Conservation (phyloP, 179 eudicot genomes). For the Beta corolliflora region DNA sequence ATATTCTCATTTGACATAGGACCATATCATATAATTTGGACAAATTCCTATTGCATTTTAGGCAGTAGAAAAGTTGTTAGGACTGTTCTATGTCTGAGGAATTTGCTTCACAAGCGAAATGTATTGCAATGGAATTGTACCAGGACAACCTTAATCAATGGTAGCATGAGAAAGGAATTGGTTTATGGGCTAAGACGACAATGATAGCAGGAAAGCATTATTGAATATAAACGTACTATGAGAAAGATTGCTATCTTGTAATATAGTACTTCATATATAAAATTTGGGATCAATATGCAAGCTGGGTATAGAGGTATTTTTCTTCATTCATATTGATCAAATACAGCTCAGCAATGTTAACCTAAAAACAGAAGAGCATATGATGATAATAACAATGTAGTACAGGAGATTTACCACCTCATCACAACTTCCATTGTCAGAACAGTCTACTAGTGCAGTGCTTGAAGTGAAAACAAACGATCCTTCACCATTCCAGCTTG, state of each 20-base stretch:
- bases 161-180: neutral
- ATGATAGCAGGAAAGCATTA: neutral
- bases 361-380: neutral
- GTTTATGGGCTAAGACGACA: neutral
- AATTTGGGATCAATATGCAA: neutral
- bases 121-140: neutral
- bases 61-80: neutral
- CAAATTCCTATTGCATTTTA: neutral
- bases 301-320: neutral
- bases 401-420: constrained; percentile 53
- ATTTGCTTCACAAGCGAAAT: neutral
- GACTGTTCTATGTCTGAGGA: no score
- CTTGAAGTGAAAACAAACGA: constrained; percentile 88
- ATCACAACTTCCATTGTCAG: constrained; percentile 78
- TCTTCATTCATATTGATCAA: neutral
- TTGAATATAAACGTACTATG: neutral
- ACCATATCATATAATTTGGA: neutral
- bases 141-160: neutral
- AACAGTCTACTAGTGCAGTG: constrained; percentile 77
- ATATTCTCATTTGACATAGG: neutral
- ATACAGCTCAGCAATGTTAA: neutral
- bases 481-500: constrained; percentile 82
- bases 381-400: neutral
- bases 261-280: neutral
- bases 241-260: neutral